A percentile compares a stretch with the other conserved stretches of the same genome.
Evolutionary conservation across 306 rosid genomes (phyloP).

Genomic region (Boehmeria nivea): DNA sequence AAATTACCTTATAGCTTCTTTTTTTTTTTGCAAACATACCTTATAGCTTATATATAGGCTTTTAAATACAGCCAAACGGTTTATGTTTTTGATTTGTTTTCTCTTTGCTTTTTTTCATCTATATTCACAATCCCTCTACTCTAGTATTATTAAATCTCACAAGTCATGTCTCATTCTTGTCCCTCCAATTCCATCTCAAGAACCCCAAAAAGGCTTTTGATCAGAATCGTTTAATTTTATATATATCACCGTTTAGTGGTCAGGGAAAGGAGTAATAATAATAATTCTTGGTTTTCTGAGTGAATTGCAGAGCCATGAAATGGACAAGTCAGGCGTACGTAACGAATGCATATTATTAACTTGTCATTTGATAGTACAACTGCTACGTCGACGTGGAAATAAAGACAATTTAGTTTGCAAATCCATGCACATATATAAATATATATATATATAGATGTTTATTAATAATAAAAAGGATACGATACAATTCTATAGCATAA

Average conservation of each 20-base stretch:
- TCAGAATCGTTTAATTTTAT: background rate
- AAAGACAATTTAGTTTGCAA: background rate
- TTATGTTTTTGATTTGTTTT: too few relatives aligned
- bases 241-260: background rate
- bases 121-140: too few relatives aligned
- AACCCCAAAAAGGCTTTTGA: background rate
- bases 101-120: background rate
- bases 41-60: background rate
- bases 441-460: background rate
- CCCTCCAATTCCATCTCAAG: background rate
- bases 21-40: background rate
- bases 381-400: background rate
- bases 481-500: too few relatives aligned
- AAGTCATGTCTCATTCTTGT: constrained; percentile 8
- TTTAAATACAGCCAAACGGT: background rate
- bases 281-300: background rate
- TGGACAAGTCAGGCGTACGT: constrained; percentile 9
- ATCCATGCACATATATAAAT: background rate
- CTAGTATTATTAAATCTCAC: background rate
- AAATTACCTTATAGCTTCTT: too few relatives aligned
- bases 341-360: constrained; percentile 7
- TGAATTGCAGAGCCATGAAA: constrained; percentile 7
- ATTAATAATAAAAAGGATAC: background rate
- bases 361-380: constrained; percentile 6
- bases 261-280: background rate